phyloP scores from a whole-genome alignment of 768 basidiomycete species.

The Auriscalpium microsporum region DNA sequence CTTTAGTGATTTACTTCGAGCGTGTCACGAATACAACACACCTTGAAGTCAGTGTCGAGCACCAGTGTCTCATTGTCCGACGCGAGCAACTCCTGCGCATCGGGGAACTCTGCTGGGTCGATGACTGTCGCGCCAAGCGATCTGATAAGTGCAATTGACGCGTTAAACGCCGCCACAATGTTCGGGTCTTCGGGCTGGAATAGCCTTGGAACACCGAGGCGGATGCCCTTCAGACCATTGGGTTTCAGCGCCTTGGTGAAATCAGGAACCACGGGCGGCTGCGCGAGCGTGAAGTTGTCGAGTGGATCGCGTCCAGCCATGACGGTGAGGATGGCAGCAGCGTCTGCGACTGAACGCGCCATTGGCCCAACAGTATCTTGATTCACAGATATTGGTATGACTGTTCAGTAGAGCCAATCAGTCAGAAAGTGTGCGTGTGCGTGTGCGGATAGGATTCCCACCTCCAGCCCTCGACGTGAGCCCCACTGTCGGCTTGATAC shows the following conservation, averaged over 20 bases:
- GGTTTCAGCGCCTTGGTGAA: conserved; percentile 44
- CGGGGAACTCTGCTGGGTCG: conserved; percentile 56
- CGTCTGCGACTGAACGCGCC: conserved; percentile 44
- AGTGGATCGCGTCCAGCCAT: conserved; percentile 36
- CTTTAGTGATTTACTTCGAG: background rate
- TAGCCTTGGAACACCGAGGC: conserved; percentile 38
- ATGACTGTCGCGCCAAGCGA: conserved; percentile 42
- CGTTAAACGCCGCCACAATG: conserved; percentile 31
- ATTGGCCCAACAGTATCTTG: conserved; percentile 58
- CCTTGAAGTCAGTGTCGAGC: conserved; percentile 52
- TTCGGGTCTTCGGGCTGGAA: conserved; percentile 21
- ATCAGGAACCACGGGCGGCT: conserved; percentile 45
- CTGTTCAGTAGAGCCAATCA: conserved; percentile 19
- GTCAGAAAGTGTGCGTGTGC: no score
- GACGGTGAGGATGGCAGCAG: conserved; percentile 43
- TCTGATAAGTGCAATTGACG: conserved; percentile 29
- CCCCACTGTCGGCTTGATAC: conserved; percentile 54
- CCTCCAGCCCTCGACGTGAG: conserved; percentile 54
- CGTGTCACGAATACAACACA: conserved; percentile 9
- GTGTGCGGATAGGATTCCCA: conserved; percentile 11
- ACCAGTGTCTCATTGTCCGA: conserved; percentile 47
- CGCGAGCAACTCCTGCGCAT: conserved; percentile 38
- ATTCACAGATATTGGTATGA: conserved; percentile 47
- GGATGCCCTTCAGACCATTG: conserved; percentile 37
- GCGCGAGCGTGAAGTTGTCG: conserved; percentile 34